A percentile compares a stretch with the other conserved stretches of the same genome.
Evolutionary conservation across 2,329 filamentous ascomycete genomes (phyloP).

Genomic region (Geosmithia flava): DNA sequence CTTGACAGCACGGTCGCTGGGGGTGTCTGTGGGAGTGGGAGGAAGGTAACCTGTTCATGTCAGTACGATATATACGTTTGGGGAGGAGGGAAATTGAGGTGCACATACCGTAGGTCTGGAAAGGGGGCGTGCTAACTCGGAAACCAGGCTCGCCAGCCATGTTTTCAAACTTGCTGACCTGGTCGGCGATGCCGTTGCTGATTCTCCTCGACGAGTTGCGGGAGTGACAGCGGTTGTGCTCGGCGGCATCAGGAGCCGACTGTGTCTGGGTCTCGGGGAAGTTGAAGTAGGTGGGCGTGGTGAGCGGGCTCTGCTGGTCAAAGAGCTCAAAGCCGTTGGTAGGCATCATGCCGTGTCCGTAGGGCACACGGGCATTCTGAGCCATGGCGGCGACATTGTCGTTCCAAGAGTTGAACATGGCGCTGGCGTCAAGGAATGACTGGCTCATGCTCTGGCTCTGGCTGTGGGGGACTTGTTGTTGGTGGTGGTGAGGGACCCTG

Average conservation of each 20-base stretch:
- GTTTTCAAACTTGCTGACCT: slow-evolving; percentile 46
- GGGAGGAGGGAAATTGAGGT: too few relatives aligned
- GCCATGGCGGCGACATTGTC: slow-evolving; percentile 30
- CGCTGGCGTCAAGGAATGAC: slow-evolving; percentile 29
- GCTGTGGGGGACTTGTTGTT: background rate
- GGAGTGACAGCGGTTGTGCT: slow-evolving; percentile 23
- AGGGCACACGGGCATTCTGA: slow-evolving; percentile 29
- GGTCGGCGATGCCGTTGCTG: slow-evolving; percentile 48
- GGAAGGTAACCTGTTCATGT: slow-evolving; percentile 44
- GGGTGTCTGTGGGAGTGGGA: slow-evolving; percentile 55
- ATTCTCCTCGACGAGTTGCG: slow-evolving; percentile 30
- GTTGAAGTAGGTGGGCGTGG: slow-evolving; percentile 22
- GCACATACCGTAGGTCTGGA: slow-evolving; percentile 48
- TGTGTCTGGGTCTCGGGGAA: slow-evolving; percentile 30
- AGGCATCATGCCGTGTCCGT: slow-evolving; percentile 24
- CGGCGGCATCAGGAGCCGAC: slow-evolving; percentile 22
- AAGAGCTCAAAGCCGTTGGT: slow-evolving; percentile 39
- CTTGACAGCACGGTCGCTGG: slow-evolving; percentile 34
- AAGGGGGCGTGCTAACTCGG: slow-evolving; percentile 50
- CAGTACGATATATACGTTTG: background rate
- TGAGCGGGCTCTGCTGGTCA: slow-evolving; percentile 29
- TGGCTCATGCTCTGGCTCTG: slow-evolving; percentile 39
- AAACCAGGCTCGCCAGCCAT: slow-evolving; percentile 30
- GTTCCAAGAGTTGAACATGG: slow-evolving; percentile 34
- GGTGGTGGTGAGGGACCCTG: slow-evolving; percentile 20